A percentile compares a stretch with the other conserved stretches of the same genome.
These are phyloP conservation scores for Aspergillus heteromorphus DNA, from an alignment of 495 filamentous ascomycete genomes.

Conservation along the genomic window DNA sequence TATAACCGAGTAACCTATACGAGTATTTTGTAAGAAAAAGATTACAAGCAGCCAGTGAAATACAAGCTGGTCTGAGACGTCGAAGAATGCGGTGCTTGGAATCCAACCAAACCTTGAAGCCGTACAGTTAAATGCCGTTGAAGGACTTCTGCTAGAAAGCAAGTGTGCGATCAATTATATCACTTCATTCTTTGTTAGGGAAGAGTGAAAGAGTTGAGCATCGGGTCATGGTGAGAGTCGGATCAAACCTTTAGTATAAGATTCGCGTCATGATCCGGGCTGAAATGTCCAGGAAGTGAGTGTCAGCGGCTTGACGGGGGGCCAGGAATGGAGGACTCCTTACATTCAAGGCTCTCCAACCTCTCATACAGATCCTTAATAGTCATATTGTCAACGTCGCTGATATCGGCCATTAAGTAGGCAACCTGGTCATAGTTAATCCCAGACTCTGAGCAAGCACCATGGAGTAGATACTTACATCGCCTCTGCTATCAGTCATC, in stretches of 20 bases:
- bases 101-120: not conserved
- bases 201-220: too few relatives aligned
- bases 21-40: not conserved
- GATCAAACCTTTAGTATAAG: conserved; percentile 70
- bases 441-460: not conserved
- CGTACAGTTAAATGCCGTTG: conserved; percentile 9
- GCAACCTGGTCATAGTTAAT: conserved; percentile 54
- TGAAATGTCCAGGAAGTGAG: conserved; percentile 22
- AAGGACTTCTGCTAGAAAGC: conserved; percentile 3
- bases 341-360: conserved; percentile 77
- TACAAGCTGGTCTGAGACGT: not conserved
- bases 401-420: conserved; percentile 98
- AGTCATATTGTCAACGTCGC: conserved; percentile 68
- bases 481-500: conserved; percentile 89
- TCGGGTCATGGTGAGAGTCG: too few relatives aligned
- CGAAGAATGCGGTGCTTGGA: not conserved
- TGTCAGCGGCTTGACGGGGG: not conserved
- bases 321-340: conserved; percentile 24
- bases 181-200: not conserved
- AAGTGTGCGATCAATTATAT: conserved; percentile 3
- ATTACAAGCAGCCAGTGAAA: not conserved
- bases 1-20: too few relatives aligned
- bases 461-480: conserved; percentile 45
- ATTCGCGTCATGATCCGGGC: conserved; percentile 84
- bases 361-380: conserved; percentile 81